These are phyloP conservation scores for Ganoderma lingzhi DNA, from an alignment of 1,284 basidiomycete genomes.

Conservation along the genomic window DNA sequence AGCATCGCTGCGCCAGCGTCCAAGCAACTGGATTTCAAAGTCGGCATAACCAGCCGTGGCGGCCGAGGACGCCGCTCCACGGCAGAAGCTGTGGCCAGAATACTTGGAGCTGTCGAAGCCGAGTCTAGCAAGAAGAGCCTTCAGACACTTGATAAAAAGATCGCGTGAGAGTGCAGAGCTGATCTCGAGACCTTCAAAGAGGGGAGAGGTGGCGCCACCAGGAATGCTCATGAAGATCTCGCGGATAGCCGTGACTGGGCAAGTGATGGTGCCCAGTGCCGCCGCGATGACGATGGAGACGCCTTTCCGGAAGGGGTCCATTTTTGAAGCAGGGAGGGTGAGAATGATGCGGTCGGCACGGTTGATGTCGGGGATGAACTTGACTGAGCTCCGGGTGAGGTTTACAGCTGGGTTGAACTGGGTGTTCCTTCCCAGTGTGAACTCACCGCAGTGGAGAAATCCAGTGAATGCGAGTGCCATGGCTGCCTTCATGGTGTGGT, in stretches of 20 bases:
- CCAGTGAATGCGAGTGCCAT: slow-evolving; percentile 41
- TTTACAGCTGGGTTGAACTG: slow-evolving; percentile 35
- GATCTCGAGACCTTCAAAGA: background rate
- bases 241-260: slow-evolving; percentile 37
- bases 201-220: background rate
- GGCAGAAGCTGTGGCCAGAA: slow-evolving; percentile 40
- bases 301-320: slow-evolving; percentile 48
- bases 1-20: slow-evolving; percentile 45
- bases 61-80: slow-evolving; percentile 36
- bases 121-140: slow-evolving; percentile 15
- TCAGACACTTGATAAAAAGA: slow-evolving; percentile 32
- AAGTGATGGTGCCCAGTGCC: slow-evolving; percentile 34
- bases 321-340: slow-evolving; percentile 47
- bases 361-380: slow-evolving; percentile 38
- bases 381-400: slow-evolving; percentile 37
- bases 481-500: slow-evolving; percentile 33
- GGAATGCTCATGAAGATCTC: background rate
- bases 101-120: slow-evolving; percentile 39
- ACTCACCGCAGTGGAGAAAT: slow-evolving; percentile 43
- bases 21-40: slow-evolving; percentile 46
- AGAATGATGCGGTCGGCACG: slow-evolving; percentile 39
- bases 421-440: slow-evolving; percentile 33
- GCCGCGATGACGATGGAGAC: slow-evolving; percentile 40
- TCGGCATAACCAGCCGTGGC: slow-evolving; percentile 42
- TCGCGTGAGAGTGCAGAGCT: background rate